Evolutionary conservation across 2,329 filamentous ascomycete species (phyloP).

Genomic region (Herpotrichia juniperi): DNA sequence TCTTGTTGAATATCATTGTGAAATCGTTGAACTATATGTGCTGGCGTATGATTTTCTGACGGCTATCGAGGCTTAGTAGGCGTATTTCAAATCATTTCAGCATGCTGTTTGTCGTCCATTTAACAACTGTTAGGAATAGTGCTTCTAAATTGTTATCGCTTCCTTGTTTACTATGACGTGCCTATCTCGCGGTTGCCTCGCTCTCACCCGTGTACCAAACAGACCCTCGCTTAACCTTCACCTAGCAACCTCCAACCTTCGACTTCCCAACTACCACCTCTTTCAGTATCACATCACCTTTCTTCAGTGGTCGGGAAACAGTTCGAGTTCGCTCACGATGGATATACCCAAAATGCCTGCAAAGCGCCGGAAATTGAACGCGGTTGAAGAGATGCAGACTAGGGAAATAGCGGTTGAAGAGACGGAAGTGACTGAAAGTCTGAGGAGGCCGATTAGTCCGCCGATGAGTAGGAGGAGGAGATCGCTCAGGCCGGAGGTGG

Average conservation of each 20-base stretch:
- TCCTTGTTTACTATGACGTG: too few species aligned
- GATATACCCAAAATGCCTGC: slow-evolving; percentile 17
- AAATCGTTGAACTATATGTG: too few species aligned
- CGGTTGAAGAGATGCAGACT: not conserved
- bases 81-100: too few species aligned
- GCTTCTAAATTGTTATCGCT: not conserved
- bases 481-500: slow-evolving; percentile 8
- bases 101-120: too few species aligned
- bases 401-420: not conserved
- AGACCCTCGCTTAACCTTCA: not conserved
- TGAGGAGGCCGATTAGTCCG: slow-evolving; percentile 37
- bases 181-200: not conserved
- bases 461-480: slow-evolving; percentile 23
- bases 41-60: too few species aligned
- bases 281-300: not conserved
- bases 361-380: slow-evolving; percentile 36
- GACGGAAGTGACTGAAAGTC: slow-evolving; percentile 4
- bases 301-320: not conserved
- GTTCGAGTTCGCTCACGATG: not conserved
- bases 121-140: not conserved
- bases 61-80: too few species aligned
- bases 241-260: not conserved
- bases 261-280: not conserved
- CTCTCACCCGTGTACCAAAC: not conserved
- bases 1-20: too few species aligned